Conservation (phyloP, 1,284 basidiomycete genomes). For the Dichomitus squalens region DNA sequence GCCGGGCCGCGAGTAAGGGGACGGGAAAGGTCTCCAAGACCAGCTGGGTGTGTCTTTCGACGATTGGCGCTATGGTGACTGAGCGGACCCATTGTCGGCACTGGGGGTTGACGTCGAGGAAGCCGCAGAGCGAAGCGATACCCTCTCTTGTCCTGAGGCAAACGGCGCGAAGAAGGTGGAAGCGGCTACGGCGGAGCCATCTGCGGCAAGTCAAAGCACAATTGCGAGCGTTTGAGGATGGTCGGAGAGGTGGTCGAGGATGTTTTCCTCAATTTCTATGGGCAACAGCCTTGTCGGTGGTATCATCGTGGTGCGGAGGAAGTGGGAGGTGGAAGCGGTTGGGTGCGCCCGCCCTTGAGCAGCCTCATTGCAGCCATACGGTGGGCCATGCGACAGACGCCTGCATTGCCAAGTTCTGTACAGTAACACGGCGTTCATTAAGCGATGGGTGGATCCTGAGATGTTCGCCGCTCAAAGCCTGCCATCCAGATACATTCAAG, state of each 20-base stretch:
- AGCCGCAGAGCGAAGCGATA: not conserved
- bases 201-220: not conserved
- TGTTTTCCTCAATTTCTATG: slow-evolving; percentile 55
- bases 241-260: not conserved
- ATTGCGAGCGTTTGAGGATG: not conserved
- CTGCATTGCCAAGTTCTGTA: too few species aligned
- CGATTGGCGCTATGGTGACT: not conserved
- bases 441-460: too few species aligned
- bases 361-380: too few species aligned
- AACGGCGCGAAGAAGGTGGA: not conserved
- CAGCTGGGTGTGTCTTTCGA: not conserved
- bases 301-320: too few species aligned
- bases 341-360: too few species aligned
- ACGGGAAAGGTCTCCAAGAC: not conserved
- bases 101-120: not conserved
- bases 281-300: not conserved
- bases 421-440: too few species aligned
- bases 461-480: too few species aligned
- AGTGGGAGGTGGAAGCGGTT: too few species aligned
- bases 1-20: not conserved
- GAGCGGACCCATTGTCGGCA: not conserved
- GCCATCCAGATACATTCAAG: too few species aligned
- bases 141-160: not conserved
- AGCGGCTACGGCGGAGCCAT: not conserved
- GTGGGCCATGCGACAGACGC: too few species aligned